Base-by-base conservation (phyloP, 129 eudicot genomes). In the Saposhnikovia divaricata region DNA sequence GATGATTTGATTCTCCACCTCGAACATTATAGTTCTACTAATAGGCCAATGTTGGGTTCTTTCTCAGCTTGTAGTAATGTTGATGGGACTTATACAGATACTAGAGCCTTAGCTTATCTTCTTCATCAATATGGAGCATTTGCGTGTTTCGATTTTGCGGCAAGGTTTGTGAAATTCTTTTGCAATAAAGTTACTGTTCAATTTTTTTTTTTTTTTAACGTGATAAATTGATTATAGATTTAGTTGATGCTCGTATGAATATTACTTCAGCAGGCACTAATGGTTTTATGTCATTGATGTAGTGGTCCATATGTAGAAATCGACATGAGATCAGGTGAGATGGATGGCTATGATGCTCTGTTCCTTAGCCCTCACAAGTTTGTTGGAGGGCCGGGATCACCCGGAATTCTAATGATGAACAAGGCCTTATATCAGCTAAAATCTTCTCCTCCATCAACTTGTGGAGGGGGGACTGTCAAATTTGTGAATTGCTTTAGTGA, bases 31-130 rank as follows among this genome's bases (percentile, higher is more conserved):
- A 79, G 43, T 66, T 1, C 5, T 45, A 79, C 79, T 2, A 87
- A 87, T 9, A 80, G 97, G 69, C 94, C 87, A 3, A 88, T 93
- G 83, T 72, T 93, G 16, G 98, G 95, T 5, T 93, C 98, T 27
- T 91, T 93, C 80, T 93, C 98, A 2, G 98, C 98, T 63, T 93
- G 98, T 80, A 93, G 98, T 81, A 93, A 91, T 50, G 98, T 93
- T 19, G 87, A 91, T 14, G 98, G 98, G 57, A 76, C 87, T 55
- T 51, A 34, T 59, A 80, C 88, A 0, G 89, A 93, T 78, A 93
- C 98, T 0, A 82, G 89, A 21, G 81, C 79, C 44, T 19, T 91
- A 0, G 84, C 98, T 59, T 76, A 82, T 19, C 86, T 93, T 39
- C 89, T 93, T 79, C 98, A 93, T 78, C 77, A 72, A 21, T 85